Evolutionary conservation across 208 protist genomes (phyloP).

Genomic region (Crithidia fasciculata): DNA sequence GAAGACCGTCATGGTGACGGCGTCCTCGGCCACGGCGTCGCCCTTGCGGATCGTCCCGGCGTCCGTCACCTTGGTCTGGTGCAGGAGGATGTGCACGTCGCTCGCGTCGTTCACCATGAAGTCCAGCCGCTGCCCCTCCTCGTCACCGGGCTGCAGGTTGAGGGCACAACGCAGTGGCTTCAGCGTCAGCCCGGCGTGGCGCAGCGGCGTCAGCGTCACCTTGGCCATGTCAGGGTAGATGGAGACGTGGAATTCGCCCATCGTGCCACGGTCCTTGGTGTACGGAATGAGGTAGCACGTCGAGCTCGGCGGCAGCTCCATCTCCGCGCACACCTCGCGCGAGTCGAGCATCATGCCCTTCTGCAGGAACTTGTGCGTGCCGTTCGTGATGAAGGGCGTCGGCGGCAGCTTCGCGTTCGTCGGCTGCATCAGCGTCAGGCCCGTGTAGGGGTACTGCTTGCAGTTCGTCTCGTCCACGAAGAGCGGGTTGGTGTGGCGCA

Average conservation of each 20-base stretch:
- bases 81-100: constrained; percentile 84
- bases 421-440: constrained; percentile 77
- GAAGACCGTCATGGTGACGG: constrained; percentile 63
- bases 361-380: constrained; percentile 76
- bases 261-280: constrained; percentile 73
- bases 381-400: constrained; percentile 74
- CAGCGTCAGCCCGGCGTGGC: constrained; percentile 62
- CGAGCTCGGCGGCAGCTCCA: constrained; percentile 76
- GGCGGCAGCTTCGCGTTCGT: constrained; percentile 60
- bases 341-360: constrained; percentile 86
- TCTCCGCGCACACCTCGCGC: constrained; percentile 77
- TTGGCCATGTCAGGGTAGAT: constrained; percentile 84
- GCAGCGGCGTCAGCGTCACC: constrained; percentile 77
- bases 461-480: constrained; percentile 63
- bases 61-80: constrained; percentile 65
- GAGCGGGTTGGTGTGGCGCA: constrained; percentile 57
- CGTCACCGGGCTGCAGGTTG: constrained; percentile 35
- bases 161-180: constrained; percentile 44
- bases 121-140: constrained; percentile 53
- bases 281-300: constrained; percentile 86
- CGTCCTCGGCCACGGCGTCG: constrained; percentile 63
- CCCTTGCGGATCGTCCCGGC: constrained; percentile 38
- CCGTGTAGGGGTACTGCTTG: constrained; percentile 84
- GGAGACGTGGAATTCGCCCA: constrained; percentile 75
- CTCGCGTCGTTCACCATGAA: constrained; percentile 72